Evolutionary conservation across 1,139 yeast species (phyloP).

Genomic region (Yamadazyma triangularis): DNA sequence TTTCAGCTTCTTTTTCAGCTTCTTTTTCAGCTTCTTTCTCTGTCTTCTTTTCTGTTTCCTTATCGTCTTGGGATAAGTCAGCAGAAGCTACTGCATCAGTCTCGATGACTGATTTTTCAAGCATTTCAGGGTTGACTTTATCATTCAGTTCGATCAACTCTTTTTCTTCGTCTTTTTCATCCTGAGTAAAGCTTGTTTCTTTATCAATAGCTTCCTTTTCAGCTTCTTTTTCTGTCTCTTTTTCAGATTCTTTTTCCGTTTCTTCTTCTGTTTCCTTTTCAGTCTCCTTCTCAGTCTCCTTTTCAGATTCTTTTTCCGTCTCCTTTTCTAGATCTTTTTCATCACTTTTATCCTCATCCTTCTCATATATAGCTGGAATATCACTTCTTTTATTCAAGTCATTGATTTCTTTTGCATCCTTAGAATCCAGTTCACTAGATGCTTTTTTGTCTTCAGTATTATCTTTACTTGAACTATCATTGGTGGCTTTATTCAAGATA

Average conservation of each 20-base stretch:
- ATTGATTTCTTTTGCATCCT: not conserved
- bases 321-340: constrained; percentile 1
- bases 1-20: constrained; percentile 2
- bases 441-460: not conserved
- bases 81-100: not conserved
- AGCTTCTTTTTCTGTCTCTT: constrained; percentile 1
- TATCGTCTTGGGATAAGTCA: too few relatives aligned
- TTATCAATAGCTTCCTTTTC: too few relatives aligned
- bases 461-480: constrained; percentile 4
- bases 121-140: too few relatives aligned
- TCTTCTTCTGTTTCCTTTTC: constrained; percentile 1
- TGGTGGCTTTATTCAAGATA: constrained; percentile 39
- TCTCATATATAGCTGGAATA: too few relatives aligned
- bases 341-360: not conserved
- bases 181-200: too few relatives aligned
- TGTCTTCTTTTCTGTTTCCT: not conserved
- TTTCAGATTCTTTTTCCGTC: constrained; percentile 7
- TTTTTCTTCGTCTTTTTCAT: too few relatives aligned
- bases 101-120: too few relatives aligned
- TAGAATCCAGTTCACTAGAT: not conserved
- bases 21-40: constrained; percentile 2
- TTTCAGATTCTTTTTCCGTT: constrained; percentile 1
- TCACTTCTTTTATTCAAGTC: too few relatives aligned
- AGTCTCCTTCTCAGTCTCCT: constrained; percentile 2
- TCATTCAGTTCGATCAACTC: not conserved